These are phyloP conservation scores for Cokeromyces recurvatus DNA, from an alignment of 371 early-diverging fungal species.

Conservation along the genomic window DNA sequence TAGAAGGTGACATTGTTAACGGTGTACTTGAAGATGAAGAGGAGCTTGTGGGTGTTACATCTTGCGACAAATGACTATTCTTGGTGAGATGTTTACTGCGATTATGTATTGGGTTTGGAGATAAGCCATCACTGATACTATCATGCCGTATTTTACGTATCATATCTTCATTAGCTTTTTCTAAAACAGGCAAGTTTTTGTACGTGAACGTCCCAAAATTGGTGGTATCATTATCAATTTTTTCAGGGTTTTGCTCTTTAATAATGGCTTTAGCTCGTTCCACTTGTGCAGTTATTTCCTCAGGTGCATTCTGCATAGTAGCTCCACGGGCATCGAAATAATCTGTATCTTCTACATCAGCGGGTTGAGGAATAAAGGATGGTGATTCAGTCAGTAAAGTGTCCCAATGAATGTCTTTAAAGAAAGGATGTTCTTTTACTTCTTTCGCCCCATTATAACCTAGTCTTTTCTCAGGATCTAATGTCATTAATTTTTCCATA, in stretches of 20 bases:
- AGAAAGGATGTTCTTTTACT: slow-evolving; percentile 67
- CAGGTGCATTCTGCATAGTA: slow-evolving; percentile 46
- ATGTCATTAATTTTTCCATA: slow-evolving; percentile 76
- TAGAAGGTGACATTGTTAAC: slow-evolving; percentile 21
- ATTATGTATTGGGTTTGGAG: slow-evolving; percentile 1
- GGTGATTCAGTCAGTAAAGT: slow-evolving; percentile 65
- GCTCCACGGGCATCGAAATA: slow-evolving; percentile 93
- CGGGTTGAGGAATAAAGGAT: slow-evolving; percentile 82
- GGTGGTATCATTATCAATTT: slow-evolving; percentile 25
- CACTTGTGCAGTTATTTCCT: slow-evolving; percentile 20
- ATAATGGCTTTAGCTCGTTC: slow-evolving; percentile 40
- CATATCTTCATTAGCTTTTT: slow-evolving; percentile 84
- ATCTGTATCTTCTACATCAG: slow-evolving; percentile 79
- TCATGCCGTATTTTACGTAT: slow-evolving; percentile 61
- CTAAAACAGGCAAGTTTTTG: slow-evolving; percentile 85
- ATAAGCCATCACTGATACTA: slow-evolving; percentile 26
- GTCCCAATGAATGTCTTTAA: slow-evolving; percentile 64
- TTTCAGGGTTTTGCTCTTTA: slow-evolving; percentile 36
- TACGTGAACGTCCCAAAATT: slow-evolving; percentile 93
- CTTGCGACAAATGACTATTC: slow-evolving; percentile 2
- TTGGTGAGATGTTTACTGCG: no score
- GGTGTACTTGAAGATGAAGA: slow-evolving; percentile 19
- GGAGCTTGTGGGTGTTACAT: neutral
- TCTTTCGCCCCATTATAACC: slow-evolving; percentile 67
- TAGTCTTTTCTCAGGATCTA: slow-evolving; percentile 73